These are phyloP conservation scores for Salix purpurea DNA, from an alignment of 345 rosid species.

Conservation along the genomic window DNA sequence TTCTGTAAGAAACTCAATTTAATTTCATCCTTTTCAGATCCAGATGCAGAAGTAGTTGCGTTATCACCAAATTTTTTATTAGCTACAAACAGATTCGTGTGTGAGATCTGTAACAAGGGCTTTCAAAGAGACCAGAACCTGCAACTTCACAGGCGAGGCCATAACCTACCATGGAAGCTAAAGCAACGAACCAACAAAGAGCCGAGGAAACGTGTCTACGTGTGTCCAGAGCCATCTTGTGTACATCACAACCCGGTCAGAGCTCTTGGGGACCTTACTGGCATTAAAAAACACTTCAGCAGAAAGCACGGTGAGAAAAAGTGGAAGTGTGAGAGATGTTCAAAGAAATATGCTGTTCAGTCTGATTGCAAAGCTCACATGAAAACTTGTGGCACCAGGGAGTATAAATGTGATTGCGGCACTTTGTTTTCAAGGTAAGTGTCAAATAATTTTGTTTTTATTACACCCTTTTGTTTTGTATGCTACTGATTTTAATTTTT, in stretches of 20 bases:
- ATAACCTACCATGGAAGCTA: slow-evolving; percentile 78
- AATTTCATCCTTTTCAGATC: slow-evolving; percentile 40
- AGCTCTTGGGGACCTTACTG: slow-evolving; percentile 85
- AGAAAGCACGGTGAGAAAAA: slow-evolving; percentile 81
- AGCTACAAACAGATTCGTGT: slow-evolving; percentile 64
- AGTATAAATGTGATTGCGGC: slow-evolving; percentile 77
- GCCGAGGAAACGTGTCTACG: slow-evolving; percentile 60
- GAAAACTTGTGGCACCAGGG: slow-evolving; percentile 72
- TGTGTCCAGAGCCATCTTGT: slow-evolving; percentile 67
- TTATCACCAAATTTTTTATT: slow-evolving; percentile 57
- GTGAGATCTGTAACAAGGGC: slow-evolving; percentile 82
- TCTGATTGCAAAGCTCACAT: slow-evolving; percentile 87
- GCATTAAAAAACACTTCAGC: slow-evolving; percentile 72
- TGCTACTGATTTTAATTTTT: neutral
- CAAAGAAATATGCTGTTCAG: slow-evolving; percentile 73
- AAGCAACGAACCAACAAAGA: slow-evolving; percentile 50
- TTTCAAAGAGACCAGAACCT: slow-evolving; percentile 78
- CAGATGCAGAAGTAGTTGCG: slow-evolving; percentile 68
- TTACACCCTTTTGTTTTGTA: no score
- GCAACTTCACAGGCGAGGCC: slow-evolving; percentile 77
- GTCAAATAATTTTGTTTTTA: neutral
- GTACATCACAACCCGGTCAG: slow-evolving; percentile 64
- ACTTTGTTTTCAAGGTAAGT: slow-evolving; percentile 64
- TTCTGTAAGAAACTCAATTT: neutral
- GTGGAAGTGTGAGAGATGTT: slow-evolving; percentile 78